These are phyloP conservation scores for Aschersonia sp. DNA, from an alignment of 2,329 filamentous ascomycete genomes.

Conservation along the genomic window DNA sequence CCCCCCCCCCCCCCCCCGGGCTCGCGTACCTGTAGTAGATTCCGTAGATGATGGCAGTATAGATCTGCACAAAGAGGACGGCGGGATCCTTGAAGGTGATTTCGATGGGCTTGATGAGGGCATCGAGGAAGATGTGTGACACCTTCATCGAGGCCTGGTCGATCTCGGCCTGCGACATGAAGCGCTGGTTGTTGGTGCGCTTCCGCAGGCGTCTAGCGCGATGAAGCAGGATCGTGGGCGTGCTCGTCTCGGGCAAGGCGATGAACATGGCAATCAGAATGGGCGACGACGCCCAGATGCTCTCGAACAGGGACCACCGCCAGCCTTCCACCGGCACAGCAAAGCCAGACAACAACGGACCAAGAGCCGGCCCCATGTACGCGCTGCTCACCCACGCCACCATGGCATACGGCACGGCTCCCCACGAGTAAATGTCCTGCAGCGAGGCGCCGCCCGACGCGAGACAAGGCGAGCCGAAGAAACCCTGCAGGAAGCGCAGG, in stretches of 20 bases:
- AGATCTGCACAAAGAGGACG: conserved; percentile 46
- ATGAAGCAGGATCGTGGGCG: conserved; percentile 43
- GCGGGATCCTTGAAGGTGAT: conserved; percentile 48
- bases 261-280: conserved; percentile 47
- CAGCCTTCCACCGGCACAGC: conserved; percentile 41
- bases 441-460: conserved; percentile 42
- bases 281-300: conserved; percentile 45
- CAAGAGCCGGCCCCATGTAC: conserved; percentile 39
- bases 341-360: conserved; percentile 47
- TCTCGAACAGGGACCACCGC: conserved; percentile 52
- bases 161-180: conserved; percentile 50
- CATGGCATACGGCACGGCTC: conserved; percentile 42
- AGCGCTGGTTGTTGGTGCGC: conserved; percentile 38
- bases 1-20: too few relatives aligned
- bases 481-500: conserved; percentile 48
- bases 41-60: conserved; percentile 46
- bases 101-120: conserved; percentile 45
- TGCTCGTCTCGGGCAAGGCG: conserved; percentile 49
- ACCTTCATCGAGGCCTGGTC: conserved; percentile 40
- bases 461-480: conserved; percentile 52
- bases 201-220: conserved; percentile 47
- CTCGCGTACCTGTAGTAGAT: conserved; percentile 33
- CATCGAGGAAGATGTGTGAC: conserved; percentile 34
- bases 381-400: conserved; percentile 43
- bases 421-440: conserved; percentile 37